Conservation (phyloP, 2,329 filamentous ascomycete species). For the Zymoseptoria passerinii region DNA sequence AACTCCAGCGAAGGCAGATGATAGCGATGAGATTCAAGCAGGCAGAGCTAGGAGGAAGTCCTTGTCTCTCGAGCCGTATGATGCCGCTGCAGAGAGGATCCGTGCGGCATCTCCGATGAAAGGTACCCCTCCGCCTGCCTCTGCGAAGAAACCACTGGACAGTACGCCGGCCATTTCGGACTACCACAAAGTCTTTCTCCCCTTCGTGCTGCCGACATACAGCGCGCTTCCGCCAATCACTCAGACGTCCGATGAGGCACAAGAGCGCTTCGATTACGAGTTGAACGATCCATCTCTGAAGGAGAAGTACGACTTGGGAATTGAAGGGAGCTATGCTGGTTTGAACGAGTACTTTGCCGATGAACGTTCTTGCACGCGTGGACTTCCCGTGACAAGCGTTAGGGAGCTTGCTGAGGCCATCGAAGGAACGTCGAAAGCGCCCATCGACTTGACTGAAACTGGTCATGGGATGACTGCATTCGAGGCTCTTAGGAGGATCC, state of each 20-base stretch:
- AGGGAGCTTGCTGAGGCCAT: slow-evolving; percentile 35
- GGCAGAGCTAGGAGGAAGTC: slow-evolving; percentile 29
- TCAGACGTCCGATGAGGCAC: slow-evolving; percentile 17
- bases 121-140: slow-evolving; percentile 11
- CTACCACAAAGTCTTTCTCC: slow-evolving; percentile 60
- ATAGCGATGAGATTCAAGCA: slow-evolving; percentile 11
- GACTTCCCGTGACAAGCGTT: slow-evolving; percentile 14
- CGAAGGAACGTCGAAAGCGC: slow-evolving; percentile 34
- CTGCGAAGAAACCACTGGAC: slow-evolving; percentile 9
- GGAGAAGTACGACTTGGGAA: slow-evolving; percentile 26
- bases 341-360: slow-evolving; percentile 13
- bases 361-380: slow-evolving; percentile 12
- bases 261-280: slow-evolving; percentile 24
- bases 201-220: slow-evolving; percentile 70
- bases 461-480: slow-evolving; percentile 12
- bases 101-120: slow-evolving; percentile 20
- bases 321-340: slow-evolving; percentile 15
- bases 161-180: slow-evolving; percentile 30
- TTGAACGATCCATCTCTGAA: slow-evolving; percentile 21
- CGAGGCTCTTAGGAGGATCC: slow-evolving; percentile 35
- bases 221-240: slow-evolving; percentile 56
- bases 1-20: slow-evolving; percentile 21
- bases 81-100: slow-evolving; percentile 21
- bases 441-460: slow-evolving; percentile 38
- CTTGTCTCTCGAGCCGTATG: slow-evolving; percentile 27